Conservation (phyloP, 2,329 filamentous ascomycete genomes). For the Cladosporium sp. region DNA sequence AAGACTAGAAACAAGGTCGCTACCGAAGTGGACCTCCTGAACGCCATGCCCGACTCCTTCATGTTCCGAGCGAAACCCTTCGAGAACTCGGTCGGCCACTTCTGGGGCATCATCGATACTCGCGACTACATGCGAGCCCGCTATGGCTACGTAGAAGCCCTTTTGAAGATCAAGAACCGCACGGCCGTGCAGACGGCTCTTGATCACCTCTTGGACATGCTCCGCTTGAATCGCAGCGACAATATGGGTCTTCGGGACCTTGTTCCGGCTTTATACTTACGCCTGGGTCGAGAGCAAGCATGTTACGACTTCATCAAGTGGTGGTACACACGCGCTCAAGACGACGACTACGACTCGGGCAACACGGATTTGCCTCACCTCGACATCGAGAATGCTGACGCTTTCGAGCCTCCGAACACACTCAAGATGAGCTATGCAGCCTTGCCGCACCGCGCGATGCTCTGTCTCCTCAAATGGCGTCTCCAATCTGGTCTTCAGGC, state of each 20-base stretch:
- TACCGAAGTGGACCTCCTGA: background rate
- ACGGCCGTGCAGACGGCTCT: background rate
- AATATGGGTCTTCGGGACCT: background rate
- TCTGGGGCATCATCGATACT: constrained; percentile 6
- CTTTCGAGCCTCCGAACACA: background rate
- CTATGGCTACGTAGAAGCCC: background rate
- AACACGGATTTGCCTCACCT: background rate
- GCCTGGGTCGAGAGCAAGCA: constrained; percentile 2
- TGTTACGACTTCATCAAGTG: constrained; percentile 11
- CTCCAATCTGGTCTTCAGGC: background rate
- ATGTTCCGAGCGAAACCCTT: background rate
- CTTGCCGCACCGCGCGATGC: background rate
- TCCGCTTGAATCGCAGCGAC: constrained; percentile 9
- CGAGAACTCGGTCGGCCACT: background rate
- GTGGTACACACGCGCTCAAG: background rate
- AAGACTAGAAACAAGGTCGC: background rate
- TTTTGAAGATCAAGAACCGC: constrained; percentile 1
- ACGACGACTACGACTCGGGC: background rate
- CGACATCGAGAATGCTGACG: background rate
- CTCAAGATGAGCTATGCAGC: background rate
- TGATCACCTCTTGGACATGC: constrained; percentile 6
- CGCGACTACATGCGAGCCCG: constrained; percentile 2
- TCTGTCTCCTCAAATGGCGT: background rate
- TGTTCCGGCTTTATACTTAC: background rate
- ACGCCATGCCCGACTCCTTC: background rate